These are phyloP conservation scores for Fusarium odoratissimum DNA, from an alignment of 2,329 filamentous ascomycete species.

Conservation along the genomic window DNA sequence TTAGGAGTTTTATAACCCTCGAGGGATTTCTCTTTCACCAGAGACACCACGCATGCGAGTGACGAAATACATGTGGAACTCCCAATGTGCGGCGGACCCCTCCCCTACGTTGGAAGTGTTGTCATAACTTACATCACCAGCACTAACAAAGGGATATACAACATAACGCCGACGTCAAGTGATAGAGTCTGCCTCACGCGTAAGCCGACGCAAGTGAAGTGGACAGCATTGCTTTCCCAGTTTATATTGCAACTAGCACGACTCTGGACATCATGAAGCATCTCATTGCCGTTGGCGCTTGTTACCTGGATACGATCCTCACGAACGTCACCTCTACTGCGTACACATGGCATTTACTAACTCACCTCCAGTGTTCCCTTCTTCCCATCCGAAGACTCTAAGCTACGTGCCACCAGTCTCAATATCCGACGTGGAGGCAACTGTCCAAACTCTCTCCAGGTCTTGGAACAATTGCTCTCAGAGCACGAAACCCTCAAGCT, in stretches of 20 bases:
- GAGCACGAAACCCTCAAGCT: conserved; percentile 45
- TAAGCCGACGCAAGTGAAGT: neutral
- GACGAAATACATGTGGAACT: conserved; percentile 31
- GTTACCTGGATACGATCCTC: conserved; percentile 78
- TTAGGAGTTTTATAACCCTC: neutral
- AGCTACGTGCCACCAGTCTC: conserved; percentile 72
- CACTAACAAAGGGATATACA: neutral
- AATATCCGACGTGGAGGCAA: conserved; percentile 76
- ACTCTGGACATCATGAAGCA: conserved; percentile 58
- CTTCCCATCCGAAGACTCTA: conserved; percentile 78
- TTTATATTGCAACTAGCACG: neutral
- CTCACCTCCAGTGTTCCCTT: conserved; percentile 65
- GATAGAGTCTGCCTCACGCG: neutral
- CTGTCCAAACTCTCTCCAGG: conserved; percentile 76
- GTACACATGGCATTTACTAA: conserved; percentile 16
- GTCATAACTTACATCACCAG: neutral
- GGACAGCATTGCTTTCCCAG: neutral
- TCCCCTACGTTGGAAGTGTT: neutral
- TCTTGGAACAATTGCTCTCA: conserved; percentile 72
- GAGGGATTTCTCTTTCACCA: neutral
- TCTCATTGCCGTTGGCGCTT: conserved; percentile 73
- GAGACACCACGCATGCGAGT: neutral
- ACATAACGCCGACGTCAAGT: neutral
- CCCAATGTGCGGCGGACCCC: neutral
- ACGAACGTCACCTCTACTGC: conserved; percentile 58